Evolutionary conservation across 2,329 filamentous ascomycete genomes (phyloP), one percentile per base, ranked within the genome.

Genomic region (Beauveria asiatica): DNA sequence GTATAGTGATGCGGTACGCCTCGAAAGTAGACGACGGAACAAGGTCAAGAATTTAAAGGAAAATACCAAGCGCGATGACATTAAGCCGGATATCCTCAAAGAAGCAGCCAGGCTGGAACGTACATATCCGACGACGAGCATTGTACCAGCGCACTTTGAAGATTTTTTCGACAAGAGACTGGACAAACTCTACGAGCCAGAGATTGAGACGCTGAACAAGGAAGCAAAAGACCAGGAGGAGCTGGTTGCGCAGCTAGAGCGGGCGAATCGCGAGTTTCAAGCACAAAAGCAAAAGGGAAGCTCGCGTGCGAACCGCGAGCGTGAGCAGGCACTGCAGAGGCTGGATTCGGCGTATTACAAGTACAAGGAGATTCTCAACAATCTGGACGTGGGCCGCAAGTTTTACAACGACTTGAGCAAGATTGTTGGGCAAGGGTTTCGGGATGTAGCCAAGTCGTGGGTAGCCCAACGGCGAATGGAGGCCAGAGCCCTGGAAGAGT

Each of bases 331-430:
- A 0, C 75, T 99, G 53, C 94, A 99, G 73, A 85, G 83, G 63
- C 78, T 99, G 10, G 93, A 97, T 72, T 92, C 89, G 64, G 93
- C 91, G 0, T 97, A 96, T 71, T 86, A 92, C 73, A 95, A 93
- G 74, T 97, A 97, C 78, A 96, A 96, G 75, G 93, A 99, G 72
- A 90, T 97, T 60, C 85, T 96, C 61, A 90, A 84, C 65, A 96
- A 97, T 69, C 80, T 97, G 3, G 93, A 97, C 65, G 90, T 89
- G 0, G 94, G 91, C 0, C 81, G 93, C 57, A 97, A 94, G 71
- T 99, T 99, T 71, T 99, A 97, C 77, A 99, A 99, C 66, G 92
- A 97, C 69, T 80, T 99, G 5, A 90, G 89, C 51, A 90, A 88
- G 73, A 92, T 97, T 63, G 89, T 96, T 1, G 87, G 85, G 0